phyloP scores from a whole-genome alignment of 192 early-diverging fungal species.

The Physocladia obscura region DNA sequence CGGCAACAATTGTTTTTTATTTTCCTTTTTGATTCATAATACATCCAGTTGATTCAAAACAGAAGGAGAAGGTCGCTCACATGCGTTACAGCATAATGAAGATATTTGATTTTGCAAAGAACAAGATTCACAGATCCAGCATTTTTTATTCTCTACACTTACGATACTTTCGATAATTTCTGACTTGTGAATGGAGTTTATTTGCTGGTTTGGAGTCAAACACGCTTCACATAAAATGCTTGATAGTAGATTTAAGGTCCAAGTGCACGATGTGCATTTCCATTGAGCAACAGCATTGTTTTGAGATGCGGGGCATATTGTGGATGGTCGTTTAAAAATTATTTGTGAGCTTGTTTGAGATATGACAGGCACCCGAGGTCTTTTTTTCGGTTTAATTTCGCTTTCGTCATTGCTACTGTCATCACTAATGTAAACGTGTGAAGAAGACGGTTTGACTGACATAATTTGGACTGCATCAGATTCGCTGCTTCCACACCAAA shows the following conservation, averaged over 20 bases:
- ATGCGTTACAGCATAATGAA: not conserved
- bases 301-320: not conserved
- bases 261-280: slow-evolving; percentile 2
- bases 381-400: not conserved
- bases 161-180: not conserved
- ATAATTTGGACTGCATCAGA: not conserved
- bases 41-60: too few relatives aligned
- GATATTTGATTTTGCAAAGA: not conserved
- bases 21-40: too few relatives aligned
- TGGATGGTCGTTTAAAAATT: not conserved
- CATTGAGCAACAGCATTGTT: slow-evolving; percentile 13
- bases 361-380: not conserved
- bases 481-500: slow-evolving; percentile 67
- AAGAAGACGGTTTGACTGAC: not conserved
- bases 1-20: too few relatives aligned
- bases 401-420: not conserved
- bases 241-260: not conserved
- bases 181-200: not conserved
- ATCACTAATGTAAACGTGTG: not conserved
- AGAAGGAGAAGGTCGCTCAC: slow-evolving; percentile 16
- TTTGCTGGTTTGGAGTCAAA: not conserved
- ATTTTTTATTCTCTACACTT: not conserved
- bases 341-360: not conserved
- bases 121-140: slow-evolving; percentile 16
- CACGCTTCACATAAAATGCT: slow-evolving; percentile 15